Percentiles rank a stretch among this genome's conserved stretches.
Evolutionary conservation across 805 yeast genomes (phyloP).

Genomic region (Pichia insulana): DNA sequence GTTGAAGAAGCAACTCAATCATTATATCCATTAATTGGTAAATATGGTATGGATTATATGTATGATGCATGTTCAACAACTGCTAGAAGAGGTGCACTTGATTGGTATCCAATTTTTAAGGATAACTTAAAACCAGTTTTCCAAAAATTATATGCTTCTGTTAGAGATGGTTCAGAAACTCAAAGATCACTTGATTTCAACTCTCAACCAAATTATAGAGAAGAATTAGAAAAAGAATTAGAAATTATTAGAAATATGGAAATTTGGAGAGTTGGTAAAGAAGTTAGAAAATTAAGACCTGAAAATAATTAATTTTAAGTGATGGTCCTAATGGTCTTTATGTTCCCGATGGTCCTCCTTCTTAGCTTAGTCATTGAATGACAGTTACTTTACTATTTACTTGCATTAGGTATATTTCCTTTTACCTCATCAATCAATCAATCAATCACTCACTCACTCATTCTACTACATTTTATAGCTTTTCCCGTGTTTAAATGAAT

Average conservation of each 20-base stretch:
- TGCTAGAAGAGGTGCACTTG: slow-evolving; percentile 99
- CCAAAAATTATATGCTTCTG: slow-evolving; percentile 90
- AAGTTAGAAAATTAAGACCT: slow-evolving; percentile 99
- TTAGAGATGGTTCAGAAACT: slow-evolving; percentile 94
- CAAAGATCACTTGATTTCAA: slow-evolving; percentile 97
- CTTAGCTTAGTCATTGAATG: slow-evolving; percentile 4
- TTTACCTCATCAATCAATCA: no score
- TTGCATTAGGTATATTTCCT: no score
- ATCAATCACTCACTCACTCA: not conserved
- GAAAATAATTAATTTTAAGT: slow-evolving; percentile 76
- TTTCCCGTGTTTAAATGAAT: slow-evolving; percentile 33
- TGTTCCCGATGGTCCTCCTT: slow-evolving; percentile 1
- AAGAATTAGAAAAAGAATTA: slow-evolving; percentile 87
- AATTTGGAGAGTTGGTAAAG: slow-evolving; percentile 99
- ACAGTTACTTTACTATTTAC: slow-evolving; percentile 2
- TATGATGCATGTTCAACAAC: slow-evolving; percentile 99
- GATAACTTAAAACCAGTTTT: slow-evolving; percentile 98
- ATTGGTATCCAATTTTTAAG: slow-evolving; percentile 99
- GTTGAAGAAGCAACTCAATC: slow-evolving; percentile 99
- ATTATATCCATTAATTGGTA: slow-evolving; percentile 96
- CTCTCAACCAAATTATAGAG: slow-evolving; percentile 97
- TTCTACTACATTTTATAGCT: slow-evolving; percentile 12
- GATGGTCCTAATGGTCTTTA: no score
- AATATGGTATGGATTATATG: slow-evolving; percentile 99
- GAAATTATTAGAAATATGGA: slow-evolving; percentile 92